phyloP scores from a whole-genome alignment of 2,329 filamentous ascomycete genomes.

The Fusarium subtropicale region DNA sequence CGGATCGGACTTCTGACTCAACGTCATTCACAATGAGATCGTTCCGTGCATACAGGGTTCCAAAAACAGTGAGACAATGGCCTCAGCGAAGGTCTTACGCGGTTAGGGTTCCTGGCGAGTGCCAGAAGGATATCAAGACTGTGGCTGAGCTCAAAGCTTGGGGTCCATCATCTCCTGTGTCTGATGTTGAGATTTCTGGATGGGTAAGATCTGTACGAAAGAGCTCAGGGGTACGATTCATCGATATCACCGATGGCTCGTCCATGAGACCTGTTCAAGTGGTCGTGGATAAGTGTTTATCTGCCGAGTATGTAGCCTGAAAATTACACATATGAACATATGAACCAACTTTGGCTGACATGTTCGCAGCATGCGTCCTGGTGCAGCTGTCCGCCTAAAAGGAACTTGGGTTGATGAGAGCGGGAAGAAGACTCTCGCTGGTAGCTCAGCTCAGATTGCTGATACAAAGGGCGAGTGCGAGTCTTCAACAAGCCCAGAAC shows the following conservation, averaged over 20 bases:
- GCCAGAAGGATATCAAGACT: slow-evolving; percentile 54
- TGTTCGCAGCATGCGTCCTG: slow-evolving; percentile 76
- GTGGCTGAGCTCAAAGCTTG: slow-evolving; percentile 68
- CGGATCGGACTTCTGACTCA: slow-evolving; percentile 20
- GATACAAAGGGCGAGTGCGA: slow-evolving; percentile 5
- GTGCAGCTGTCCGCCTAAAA: slow-evolving; percentile 80
- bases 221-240: slow-evolving; percentile 86
- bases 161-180: slow-evolving; percentile 57
- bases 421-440: slow-evolving; percentile 5
- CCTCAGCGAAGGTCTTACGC: slow-evolving; percentile 48
- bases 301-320: slow-evolving; percentile 71
- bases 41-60: slow-evolving; percentile 28
- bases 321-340: slow-evolving; percentile 1
- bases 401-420: slow-evolving; percentile 73
- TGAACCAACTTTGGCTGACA: slow-evolving; percentile 45
- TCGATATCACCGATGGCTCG: slow-evolving; percentile 88
- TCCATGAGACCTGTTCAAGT: slow-evolving; percentile 83
- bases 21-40: slow-evolving; percentile 38
- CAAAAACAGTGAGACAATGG: slow-evolving; percentile 17
- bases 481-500: slow-evolving; percentile 6
- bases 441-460: neutral
- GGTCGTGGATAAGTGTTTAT: slow-evolving; percentile 77
- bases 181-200: slow-evolving; percentile 75
- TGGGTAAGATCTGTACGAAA: slow-evolving; percentile 87
- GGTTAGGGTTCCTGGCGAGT: slow-evolving; percentile 47